Percentiles rank a stretch among this genome's conserved stretches.
phyloP scores from a whole-genome alignment of 148 eudicot species.

The Rhododendron mucronatum region DNA sequence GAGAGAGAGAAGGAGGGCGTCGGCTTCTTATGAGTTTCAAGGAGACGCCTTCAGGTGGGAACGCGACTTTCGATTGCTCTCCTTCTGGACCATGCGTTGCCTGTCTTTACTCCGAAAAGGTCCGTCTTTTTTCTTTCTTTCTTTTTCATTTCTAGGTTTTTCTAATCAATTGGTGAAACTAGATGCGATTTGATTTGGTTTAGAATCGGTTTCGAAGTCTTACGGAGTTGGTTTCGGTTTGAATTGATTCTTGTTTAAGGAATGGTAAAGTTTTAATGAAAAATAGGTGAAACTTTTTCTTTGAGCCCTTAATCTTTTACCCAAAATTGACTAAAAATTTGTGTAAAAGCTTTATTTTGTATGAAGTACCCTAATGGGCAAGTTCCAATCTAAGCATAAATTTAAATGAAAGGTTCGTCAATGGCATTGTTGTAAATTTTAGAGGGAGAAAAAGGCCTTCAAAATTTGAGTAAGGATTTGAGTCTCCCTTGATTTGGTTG shows the following conservation, averaged over 20 bases:
- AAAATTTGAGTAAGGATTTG: background rate
- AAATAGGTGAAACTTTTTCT: background rate
- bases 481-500: background rate
- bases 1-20: constrained; percentile 11
- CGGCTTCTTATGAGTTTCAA: constrained; percentile 51
- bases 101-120: constrained; percentile 85
- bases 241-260: background rate
- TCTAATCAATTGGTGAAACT: background rate
- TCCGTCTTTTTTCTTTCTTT: constrained; percentile 7
- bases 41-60: constrained; percentile 54
- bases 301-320: background rate
- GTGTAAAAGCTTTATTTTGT: background rate
- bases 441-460: background rate
- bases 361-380: background rate
- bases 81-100: constrained; percentile 91
- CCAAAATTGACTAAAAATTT: too few relatives aligned
- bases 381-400: background rate
- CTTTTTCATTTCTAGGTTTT: background rate
- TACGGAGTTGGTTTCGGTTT: background rate
- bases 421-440: background rate
- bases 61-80: constrained; percentile 72
- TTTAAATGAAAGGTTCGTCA: too few relatives aligned
- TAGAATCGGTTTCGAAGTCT: background rate
- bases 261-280: background rate
- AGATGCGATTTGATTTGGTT: background rate